Percentiles rank a stretch among this genome's conserved stretches.
phyloP scores from a whole-genome alignment of 495 filamentous ascomycete genomes.

The Pyrenopolyporus hunteri region DNA sequence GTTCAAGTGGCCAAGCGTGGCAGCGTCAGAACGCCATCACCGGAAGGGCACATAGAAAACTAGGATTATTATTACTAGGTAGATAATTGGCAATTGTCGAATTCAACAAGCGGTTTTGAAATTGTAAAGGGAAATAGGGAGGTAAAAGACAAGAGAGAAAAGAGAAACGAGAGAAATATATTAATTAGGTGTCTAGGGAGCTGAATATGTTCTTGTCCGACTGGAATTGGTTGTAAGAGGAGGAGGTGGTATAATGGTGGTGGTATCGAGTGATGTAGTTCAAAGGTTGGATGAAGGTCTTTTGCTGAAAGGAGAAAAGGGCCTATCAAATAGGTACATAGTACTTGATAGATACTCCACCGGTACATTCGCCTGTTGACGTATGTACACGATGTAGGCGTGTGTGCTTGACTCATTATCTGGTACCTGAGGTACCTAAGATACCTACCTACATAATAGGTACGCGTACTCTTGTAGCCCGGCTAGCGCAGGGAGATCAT shows the following conservation, averaged over 20 bases:
- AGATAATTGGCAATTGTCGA: neutral
- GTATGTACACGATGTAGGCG: no score
- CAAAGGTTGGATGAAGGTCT: no score
- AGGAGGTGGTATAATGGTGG: no score
- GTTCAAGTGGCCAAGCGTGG: conserved; percentile 1
- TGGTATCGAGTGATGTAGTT: no score
- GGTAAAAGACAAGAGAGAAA: neutral
- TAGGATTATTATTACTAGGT: neutral
- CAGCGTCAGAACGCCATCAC: conserved; percentile 15
- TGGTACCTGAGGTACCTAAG: neutral
- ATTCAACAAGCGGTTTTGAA: neutral
- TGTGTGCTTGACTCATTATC: neutral
- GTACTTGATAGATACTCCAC: no score
- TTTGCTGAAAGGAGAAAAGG: no score
- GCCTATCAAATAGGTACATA: no score
- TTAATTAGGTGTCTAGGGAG: no score
- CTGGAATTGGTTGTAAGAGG: no score
- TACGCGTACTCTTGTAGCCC: conserved; percentile 13
- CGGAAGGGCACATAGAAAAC: neutral
- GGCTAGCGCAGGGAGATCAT: conserved; percentile 19
- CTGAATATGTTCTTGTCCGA: no score
- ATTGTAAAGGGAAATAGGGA: neutral
- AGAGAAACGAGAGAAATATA: neutral
- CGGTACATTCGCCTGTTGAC: no score
- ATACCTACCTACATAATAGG: neutral